Base-by-base conservation (phyloP, 371 early-diverging fungal species). In the Mortierella sp. region DNA sequence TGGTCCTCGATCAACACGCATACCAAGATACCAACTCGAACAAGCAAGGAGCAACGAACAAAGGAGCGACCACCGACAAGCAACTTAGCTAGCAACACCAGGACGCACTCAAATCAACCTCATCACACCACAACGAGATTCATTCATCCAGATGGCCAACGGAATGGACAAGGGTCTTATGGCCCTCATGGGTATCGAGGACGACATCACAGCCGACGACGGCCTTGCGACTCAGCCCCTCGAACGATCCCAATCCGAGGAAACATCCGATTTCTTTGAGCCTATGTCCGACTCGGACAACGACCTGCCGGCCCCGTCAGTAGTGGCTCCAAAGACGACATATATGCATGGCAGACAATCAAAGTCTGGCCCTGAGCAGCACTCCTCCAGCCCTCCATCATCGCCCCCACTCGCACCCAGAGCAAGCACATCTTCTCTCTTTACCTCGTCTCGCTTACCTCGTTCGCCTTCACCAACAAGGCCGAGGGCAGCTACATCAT, bases 151-250 rank as follows among this genome's bases (percentile, higher is more conserved):
- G 34, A 81, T 76, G 77, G 74, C 77, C 3, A 48, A 44, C 21
- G 74, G 74, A 48, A 85, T 85, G 85, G 85, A 85, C 76, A 81
- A 81, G 73, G 76, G 74, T 64, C 76, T 85, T 46, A 85, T 81
- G 85, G 81, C 85, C 40, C 81, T 85, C 71, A 85, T 85, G 85
- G 85, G 85, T 67, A 78, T 85, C 69, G 85, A 85, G 50, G 81
- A 77, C 50, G 81, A 78, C 75, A 37, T 54, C 24, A 26, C 59
- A 19, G 50, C 37, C 26, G 79, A 82, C 70, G 74, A 79, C 34
- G 79, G 76, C n/a, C 61, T 75, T 5, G 70, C 34, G 1, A 72
- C 44, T 34, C 71, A 71, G 55, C 13, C 34, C 44, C 59, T 44
- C 26, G 34, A 37, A 40, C 37, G 24, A 34, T 51, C 31, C 31